Evolutionary conservation across 108 stramenopile genomes (phyloP), one percentile per base, ranked within the genome.

Genomic region (Skeletonema menzelii): DNA sequence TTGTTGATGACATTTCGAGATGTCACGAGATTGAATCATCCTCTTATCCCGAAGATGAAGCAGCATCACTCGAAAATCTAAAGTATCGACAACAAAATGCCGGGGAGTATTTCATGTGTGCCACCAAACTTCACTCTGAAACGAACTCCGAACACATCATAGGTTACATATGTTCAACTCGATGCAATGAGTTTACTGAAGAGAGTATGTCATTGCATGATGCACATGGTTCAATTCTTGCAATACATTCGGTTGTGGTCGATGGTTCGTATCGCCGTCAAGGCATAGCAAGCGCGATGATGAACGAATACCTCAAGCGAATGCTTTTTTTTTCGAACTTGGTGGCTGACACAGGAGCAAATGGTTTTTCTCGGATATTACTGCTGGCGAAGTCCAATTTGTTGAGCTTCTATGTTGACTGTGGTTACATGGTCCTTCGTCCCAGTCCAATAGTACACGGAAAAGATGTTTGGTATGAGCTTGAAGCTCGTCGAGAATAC

Each of bases 381-480:
- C 76, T 93, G 24, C 69, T 94, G 56, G 77, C 92, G 24, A 94
- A 94, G 73, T 69, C 76, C 27, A 49, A 89, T 28, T 72, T 93
- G 47, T 72, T 96, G 72, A 75, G 77, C 27, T 87, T 94, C 66
- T 96, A 96, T 75, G 84, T 84, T 5, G 63, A 66, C 28, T 87
- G 76, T 71, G 95, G 95, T 6, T 96, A 93, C 72, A n/a, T 34
- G 12, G 84, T 91, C 17, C 72, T 65, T 27, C 72, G 87, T 8
- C 75, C 87, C 8, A 85, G 85, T 62, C 75, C 79, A 8, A 87
- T 94, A 38, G 84, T 89, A 32, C 95, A 94, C 66, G 93, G 93
- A 12, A 40, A 84, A 65, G 92, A 94, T 27, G 38, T 80, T 4
- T 95, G 93, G 95, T 93, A 88, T 60, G 92, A 96, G 31, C 72